These are phyloP conservation scores for Hortaea werneckii DNA, from an alignment of 2,329 filamentous ascomycete genomes.

Conservation along the genomic window DNA sequence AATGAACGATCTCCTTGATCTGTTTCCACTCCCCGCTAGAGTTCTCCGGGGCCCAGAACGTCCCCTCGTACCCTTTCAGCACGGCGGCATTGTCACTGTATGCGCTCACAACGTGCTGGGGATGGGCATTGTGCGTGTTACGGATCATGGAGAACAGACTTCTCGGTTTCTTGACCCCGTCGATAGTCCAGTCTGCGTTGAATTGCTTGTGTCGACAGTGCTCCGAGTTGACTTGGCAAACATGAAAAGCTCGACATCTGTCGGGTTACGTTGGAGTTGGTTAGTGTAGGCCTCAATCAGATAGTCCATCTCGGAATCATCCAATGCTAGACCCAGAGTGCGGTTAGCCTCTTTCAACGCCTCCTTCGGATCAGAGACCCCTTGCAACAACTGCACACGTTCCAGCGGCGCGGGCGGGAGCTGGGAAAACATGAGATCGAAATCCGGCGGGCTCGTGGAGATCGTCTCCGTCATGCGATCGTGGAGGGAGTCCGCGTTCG, in stretches of 20 bases:
- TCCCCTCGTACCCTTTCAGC: slow-evolving; percentile 58
- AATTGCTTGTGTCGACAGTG: slow-evolving; percentile 86
- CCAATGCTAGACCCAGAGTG: slow-evolving; percentile 73
- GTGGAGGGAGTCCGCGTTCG: slow-evolving; percentile 62
- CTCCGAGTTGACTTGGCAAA: slow-evolving; percentile 99
- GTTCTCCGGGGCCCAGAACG: slow-evolving; percentile 81
- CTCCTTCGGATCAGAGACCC: slow-evolving; percentile 50
- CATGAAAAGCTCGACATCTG: slow-evolving; percentile 97
- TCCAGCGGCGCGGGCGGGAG: slow-evolving; percentile 54
- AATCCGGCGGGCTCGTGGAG: slow-evolving; percentile 54
- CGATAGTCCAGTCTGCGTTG: slow-evolving; percentile 93
- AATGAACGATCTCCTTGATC: slow-evolving; percentile 76
- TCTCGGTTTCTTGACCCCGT: slow-evolving; percentile 67
- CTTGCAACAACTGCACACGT: slow-evolving; percentile 54
- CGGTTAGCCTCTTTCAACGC: slow-evolving; percentile 76
- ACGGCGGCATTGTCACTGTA: slow-evolving; percentile 99
- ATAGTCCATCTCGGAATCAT: slow-evolving; percentile 84
- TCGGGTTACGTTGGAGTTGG: slow-evolving; percentile 54
- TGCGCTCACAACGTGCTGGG: slow-evolving; percentile 78
- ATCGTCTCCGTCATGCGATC: slow-evolving; percentile 95
- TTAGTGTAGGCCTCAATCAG: slow-evolving; percentile 73
- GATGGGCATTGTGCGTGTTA: slow-evolving; percentile 74
- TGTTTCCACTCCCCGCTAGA: slow-evolving; percentile 79
- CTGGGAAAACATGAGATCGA: slow-evolving; percentile 71
- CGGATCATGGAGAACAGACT: slow-evolving; percentile 93